A percentile compares a stretch with the other conserved stretches of the same genome.
Evolutionary conservation across 176 grass and related monocot species (phyloP).

Genomic region (Paspalum notatum): DNA sequence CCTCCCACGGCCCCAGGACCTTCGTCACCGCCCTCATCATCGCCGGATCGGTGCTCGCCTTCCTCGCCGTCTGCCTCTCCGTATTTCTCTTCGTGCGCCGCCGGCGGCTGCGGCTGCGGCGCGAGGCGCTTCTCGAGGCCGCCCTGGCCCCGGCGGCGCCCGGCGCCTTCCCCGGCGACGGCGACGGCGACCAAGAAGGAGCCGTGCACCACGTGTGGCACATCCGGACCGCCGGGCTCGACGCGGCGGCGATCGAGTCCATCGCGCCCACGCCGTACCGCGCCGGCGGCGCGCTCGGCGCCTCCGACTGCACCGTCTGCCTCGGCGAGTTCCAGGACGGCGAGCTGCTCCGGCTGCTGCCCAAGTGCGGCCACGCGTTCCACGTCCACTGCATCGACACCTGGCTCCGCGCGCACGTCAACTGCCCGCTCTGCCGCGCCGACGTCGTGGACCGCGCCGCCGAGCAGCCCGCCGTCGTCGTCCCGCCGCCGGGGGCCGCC

Average conservation of each 20-base stretch:
- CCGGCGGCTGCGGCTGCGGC: conserved; percentile 16
- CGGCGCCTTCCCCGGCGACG: neutral
- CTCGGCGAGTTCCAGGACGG: conserved; percentile 81
- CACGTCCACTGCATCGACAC: conserved; percentile 81
- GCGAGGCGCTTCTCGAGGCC: conserved; percentile 24
- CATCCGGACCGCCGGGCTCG: conserved; percentile 83
- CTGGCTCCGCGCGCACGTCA: conserved; percentile 87
- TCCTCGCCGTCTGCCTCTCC: conserved; percentile 13
- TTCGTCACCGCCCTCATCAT: conserved; percentile 3
- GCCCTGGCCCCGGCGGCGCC: neutral
- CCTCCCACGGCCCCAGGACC: neutral
- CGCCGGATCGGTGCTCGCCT: conserved; percentile 13
- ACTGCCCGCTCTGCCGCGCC: conserved; percentile 85
- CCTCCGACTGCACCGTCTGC: conserved; percentile 77
- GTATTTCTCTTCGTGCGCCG: conserved; percentile 22
- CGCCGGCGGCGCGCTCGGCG: conserved; percentile 41
- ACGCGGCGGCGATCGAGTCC: conserved; percentile 66
- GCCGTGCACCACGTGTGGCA: conserved; percentile 80
- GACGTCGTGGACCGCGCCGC: conserved; percentile 29
- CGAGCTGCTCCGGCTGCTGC: conserved; percentile 86
- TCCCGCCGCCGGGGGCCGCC: neutral
- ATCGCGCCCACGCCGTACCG: conserved; percentile 57
- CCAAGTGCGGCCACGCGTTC: conserved; percentile 89
- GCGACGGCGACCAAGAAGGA: neutral
- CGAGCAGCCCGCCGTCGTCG: neutral